Conservation (phyloP, 441 rosid genomes). For the Gossypium gossypioides region DNA sequence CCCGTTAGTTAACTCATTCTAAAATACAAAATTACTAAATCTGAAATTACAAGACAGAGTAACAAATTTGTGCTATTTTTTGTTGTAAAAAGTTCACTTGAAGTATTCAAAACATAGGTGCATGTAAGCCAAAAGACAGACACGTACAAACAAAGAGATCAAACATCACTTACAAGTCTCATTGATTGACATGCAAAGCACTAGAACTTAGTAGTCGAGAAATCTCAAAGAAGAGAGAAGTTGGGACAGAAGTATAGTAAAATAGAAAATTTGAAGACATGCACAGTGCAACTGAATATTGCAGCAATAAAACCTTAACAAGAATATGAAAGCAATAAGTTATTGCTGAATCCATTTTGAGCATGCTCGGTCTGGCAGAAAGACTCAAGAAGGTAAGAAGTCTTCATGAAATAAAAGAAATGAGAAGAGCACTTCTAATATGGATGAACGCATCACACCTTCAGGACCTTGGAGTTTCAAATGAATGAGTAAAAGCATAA, state of each 20-base stretch:
- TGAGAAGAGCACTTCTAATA: background rate
- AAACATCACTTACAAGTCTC: background rate
- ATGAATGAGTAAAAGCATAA: background rate
- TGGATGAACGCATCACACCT: slow-evolving; percentile 3
- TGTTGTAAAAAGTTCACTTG: background rate
- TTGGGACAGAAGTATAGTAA: background rate
- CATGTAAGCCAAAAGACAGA: background rate
- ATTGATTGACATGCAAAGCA: background rate
- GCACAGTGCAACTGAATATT: background rate
- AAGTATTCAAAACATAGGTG: background rate
- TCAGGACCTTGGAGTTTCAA: background rate
- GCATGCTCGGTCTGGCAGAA: background rate
- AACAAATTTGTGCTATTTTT: background rate
- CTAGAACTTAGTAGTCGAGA: background rate
- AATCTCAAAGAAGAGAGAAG: background rate
- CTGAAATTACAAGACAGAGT: background rate
- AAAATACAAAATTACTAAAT: background rate
- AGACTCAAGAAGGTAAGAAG: background rate
- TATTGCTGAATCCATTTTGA: background rate
- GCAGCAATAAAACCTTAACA: background rate
- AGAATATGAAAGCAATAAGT: background rate
- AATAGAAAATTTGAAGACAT: background rate
- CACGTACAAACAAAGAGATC: background rate
- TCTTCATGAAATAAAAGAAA: slow-evolving; percentile 4
- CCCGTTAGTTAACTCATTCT: background rate